Conservation (phyloP, 441 rosid species). For the Populus hybrid region DNA sequence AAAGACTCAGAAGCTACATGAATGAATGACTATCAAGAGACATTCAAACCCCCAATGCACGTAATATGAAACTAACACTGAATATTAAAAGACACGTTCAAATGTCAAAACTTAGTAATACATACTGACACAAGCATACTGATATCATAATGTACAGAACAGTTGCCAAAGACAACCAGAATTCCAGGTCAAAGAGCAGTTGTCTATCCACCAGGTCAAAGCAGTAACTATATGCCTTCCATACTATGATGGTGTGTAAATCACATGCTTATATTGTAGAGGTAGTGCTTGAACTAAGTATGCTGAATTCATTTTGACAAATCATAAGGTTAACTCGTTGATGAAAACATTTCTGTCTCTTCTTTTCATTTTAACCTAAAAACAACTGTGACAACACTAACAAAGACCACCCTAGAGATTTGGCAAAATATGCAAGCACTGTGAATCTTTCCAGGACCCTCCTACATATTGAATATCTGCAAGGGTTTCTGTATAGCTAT, state of each 20-base stretch:
- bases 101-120: neutral
- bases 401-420: neutral
- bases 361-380: neutral
- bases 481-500: neutral
- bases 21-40: neutral
- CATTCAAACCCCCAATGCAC: neutral
- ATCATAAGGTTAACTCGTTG: neutral
- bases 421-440: neutral
- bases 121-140: neutral
- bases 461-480: neutral
- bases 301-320: neutral
- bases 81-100: neutral
- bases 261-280: neutral
- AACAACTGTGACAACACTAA: neutral
- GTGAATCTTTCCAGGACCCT: neutral
- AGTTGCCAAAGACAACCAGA: neutral
- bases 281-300: neutral
- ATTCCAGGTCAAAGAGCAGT: neutral
- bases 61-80: neutral
- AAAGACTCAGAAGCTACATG: neutral
- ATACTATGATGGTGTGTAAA: neutral
- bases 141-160: neutral
- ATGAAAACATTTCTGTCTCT: neutral
- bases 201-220: neutral
- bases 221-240: neutral